These are phyloP conservation scores for Apiotrichum veenhuisii DNA, from an alignment of 1,284 basidiomycete genomes.

Conservation along the genomic window DNA sequence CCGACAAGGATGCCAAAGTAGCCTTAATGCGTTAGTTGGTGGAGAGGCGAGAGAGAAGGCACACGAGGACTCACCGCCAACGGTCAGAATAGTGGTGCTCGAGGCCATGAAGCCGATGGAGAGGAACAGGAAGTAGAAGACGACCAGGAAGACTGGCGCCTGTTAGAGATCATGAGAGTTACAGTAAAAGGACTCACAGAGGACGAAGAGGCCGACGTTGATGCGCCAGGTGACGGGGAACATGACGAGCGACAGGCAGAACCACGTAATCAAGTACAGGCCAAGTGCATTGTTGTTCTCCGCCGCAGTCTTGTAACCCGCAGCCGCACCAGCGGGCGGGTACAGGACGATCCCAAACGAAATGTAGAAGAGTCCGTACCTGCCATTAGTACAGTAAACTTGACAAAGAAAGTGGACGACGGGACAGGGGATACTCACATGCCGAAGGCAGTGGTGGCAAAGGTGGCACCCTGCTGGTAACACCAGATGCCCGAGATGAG, in stretches of 20 bases:
- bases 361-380: constrained; percentile 19
- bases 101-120: constrained; percentile 10
- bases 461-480: constrained; percentile 16
- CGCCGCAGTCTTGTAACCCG: constrained; percentile 4
- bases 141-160: constrained; percentile 7
- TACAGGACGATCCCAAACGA: constrained; percentile 14
- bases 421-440: background rate
- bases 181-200: constrained; percentile 3
- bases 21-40: background rate
- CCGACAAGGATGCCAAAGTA: constrained; percentile 19
- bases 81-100: constrained; percentile 5
- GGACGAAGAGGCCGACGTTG: constrained; percentile 15
- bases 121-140: constrained; percentile 22
- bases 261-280: constrained; percentile 15
- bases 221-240: constrained; percentile 14
- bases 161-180: background rate
- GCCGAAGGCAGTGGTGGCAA: constrained; percentile 15
- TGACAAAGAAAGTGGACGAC: background rate
- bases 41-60: no score
- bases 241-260: constrained; percentile 15
- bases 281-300: constrained; percentile 18
- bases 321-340: constrained; percentile 9
- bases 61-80: background rate
- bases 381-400: background rate
- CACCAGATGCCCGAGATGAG: constrained; percentile 17